Evolutionary conservation across 2,329 filamentous ascomycete species (phyloP).

Genomic region (Neonectria neomacrospora): DNA sequence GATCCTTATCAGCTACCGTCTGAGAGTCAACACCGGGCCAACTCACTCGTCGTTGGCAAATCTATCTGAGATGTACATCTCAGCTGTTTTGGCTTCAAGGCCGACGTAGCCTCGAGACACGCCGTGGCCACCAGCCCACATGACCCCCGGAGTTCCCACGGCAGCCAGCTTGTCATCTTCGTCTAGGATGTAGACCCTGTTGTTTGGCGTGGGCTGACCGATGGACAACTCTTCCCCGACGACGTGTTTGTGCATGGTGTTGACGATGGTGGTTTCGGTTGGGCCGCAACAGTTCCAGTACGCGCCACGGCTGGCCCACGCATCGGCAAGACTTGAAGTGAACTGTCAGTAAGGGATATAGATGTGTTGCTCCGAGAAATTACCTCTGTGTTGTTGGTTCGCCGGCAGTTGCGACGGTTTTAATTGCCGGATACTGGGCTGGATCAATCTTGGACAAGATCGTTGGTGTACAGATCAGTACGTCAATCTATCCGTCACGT

Average conservation of each 20-base stretch:
- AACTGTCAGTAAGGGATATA: conserved; percentile 22
- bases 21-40: not conserved
- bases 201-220: conserved; percentile 67
- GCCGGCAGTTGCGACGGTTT: conserved; percentile 64
- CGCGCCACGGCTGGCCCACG: conserved; percentile 61
- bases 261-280: conserved; percentile 69
- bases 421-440: conserved; percentile 61
- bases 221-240: conserved; percentile 61
- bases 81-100: conserved; percentile 60
- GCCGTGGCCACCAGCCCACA: conserved; percentile 68
- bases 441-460: conserved; percentile 63
- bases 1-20: conserved; percentile 11
- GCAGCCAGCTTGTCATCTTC: conserved; percentile 56
- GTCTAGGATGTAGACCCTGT: conserved; percentile 62
- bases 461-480: conserved; percentile 66
- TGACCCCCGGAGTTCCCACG: conserved; percentile 60
- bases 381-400: conserved; percentile 62
- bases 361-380: not conserved
- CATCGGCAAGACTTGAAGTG: conserved; percentile 58
- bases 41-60: conserved; percentile 64
- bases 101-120: conserved; percentile 67
- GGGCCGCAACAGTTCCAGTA: conserved; percentile 70
- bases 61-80: conserved; percentile 61
- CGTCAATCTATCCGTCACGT: conserved; percentile 56
- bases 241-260: conserved; percentile 64